A percentile compares a stretch with the other conserved stretches of the same genome.
These are phyloP conservation scores for Hypoxylon sp. DNA, from an alignment of 2,329 filamentous ascomycete species.

Conservation along the genomic window DNA sequence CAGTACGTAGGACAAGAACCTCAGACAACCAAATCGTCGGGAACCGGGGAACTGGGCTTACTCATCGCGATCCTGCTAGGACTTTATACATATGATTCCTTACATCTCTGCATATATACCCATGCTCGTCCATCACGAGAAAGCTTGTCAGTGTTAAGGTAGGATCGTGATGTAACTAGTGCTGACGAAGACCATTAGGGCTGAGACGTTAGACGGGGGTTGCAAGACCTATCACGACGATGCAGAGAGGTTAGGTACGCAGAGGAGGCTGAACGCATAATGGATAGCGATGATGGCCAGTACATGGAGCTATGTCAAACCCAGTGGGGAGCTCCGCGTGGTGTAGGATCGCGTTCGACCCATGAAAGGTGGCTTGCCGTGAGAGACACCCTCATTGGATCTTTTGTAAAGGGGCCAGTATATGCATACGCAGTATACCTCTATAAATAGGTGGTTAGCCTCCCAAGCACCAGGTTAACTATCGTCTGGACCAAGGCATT, in stretches of 20 bases:
- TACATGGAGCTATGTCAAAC: background rate
- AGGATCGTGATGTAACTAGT: conserved; percentile 31
- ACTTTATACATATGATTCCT: conserved; percentile 6
- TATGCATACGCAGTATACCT: no score
- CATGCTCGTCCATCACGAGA: conserved; percentile 5
- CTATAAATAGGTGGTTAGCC: conserved; percentile 34
- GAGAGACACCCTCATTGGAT: background rate
- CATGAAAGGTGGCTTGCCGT: background rate
- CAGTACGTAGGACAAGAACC: background rate
- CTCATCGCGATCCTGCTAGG: conserved; percentile 14
- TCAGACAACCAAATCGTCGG: conserved; percentile 13
- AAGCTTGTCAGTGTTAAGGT: background rate
- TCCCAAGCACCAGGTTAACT: background rate
- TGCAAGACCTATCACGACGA: conserved; percentile 14
- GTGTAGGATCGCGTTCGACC: conserved; percentile 9
- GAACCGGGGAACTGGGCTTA: conserved; percentile 11
- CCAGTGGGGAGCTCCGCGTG: background rate
- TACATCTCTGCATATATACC: background rate
- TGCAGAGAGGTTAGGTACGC: conserved; percentile 2
- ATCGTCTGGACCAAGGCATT: background rate
- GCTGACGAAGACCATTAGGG: conserved; percentile 26
- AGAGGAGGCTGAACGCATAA: conserved; percentile 2
- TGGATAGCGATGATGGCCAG: conserved; percentile 7
- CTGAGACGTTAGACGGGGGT: conserved; percentile 21
- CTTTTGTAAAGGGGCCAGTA: background rate